Base-by-base conservation (phyloP, 1,139 yeast species). In the Pichia norvegensis region DNA sequence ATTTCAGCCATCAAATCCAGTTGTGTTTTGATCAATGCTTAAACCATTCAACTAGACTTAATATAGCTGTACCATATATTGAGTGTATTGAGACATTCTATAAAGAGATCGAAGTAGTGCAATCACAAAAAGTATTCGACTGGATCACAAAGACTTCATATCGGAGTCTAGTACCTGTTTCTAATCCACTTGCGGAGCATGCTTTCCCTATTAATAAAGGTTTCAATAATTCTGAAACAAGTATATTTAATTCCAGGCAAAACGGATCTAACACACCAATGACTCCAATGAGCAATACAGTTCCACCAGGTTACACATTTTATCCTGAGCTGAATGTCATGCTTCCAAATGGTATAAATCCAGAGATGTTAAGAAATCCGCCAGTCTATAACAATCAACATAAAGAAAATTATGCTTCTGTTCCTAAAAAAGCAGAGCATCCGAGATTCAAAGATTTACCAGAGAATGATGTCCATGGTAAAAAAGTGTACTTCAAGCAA, bases 41-140 rank as follows among this genome's bases (percentile, higher is more conserved):
- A 13, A 4, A 40, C 4, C 41, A 52, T 29, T 56, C 58, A 4
- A 40, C 36, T 2, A 37, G 36, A 4, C 20, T 29, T 10, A 42
- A 51, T 4, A 25, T 56, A 10, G 41, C 38, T 5, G 25, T 52
- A 4, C 58, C 64, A 14, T 53, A 51, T 42, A 42, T 58, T 16
- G 57, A 58, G 40, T 46, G 49, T 21, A 41, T 56, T 19, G 36
- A 43, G 25, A 52, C 57, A 14, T 57, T 58, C 37, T 58, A 52
- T 35, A 17, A 31, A 4, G 51, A 53, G 29, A 47, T 57, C 35
- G 52, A 53, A 22, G 40, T 44, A 29, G 35, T 58, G 7, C 45
- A 43, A 16, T 41, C 43, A 6, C 41, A 46, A 29, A 38, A 49
- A 1, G 17, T 47, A 11, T 56, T 50, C 45, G 48, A 58, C 39